phyloP scores from a whole-genome alignment of 2,329 filamentous ascomycete species.

The Ophiostoma tasmaniense region DNA sequence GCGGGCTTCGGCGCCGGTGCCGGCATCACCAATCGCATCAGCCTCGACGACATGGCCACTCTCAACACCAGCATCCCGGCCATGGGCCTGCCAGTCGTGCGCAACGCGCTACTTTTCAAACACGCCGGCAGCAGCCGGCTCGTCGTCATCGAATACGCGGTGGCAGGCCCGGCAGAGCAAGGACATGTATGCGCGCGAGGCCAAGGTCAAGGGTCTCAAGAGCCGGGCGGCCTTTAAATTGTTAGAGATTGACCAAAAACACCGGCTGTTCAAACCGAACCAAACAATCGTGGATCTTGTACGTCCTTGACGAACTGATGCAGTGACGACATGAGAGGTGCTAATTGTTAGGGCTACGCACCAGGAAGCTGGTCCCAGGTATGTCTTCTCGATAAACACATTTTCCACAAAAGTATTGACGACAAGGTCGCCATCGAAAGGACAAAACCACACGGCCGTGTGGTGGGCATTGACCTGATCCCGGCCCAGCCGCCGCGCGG shows the following conservation, averaged over 20 bases:
- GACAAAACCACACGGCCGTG: slow-evolving; percentile 65
- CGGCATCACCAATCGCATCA: not conserved
- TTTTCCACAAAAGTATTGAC: not conserved
- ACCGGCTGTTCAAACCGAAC: slow-evolving; percentile 67
- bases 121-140: not conserved
- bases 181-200: slow-evolving; percentile 66
- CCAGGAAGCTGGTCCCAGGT: slow-evolving; percentile 66
- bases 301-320: slow-evolving; percentile 25
- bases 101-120: not conserved
- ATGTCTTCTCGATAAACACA: slow-evolving; percentile 13
- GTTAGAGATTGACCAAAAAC: slow-evolving; percentile 78
- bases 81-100: slow-evolving; percentile 1
- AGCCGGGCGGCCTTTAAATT: slow-evolving; percentile 92
- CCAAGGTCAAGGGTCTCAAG: slow-evolving; percentile 71
- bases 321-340: not conserved
- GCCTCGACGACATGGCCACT: not conserved
- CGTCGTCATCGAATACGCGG: slow-evolving; percentile 53
- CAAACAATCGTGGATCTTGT: slow-evolving; percentile 88
- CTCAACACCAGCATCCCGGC: not conserved
- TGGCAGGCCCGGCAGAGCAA: slow-evolving; percentile 75
- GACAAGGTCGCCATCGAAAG: slow-evolving; percentile 68
- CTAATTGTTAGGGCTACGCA: slow-evolving; percentile 56
- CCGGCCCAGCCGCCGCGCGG: slow-evolving; percentile 84
- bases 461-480: slow-evolving; percentile 90
- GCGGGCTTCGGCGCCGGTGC: not conserved